Percentiles rank a stretch among this genome's conserved stretches.
Conservation (phyloP, 805 yeast genomes). For the Kazachstania psychrophila region DNA sequence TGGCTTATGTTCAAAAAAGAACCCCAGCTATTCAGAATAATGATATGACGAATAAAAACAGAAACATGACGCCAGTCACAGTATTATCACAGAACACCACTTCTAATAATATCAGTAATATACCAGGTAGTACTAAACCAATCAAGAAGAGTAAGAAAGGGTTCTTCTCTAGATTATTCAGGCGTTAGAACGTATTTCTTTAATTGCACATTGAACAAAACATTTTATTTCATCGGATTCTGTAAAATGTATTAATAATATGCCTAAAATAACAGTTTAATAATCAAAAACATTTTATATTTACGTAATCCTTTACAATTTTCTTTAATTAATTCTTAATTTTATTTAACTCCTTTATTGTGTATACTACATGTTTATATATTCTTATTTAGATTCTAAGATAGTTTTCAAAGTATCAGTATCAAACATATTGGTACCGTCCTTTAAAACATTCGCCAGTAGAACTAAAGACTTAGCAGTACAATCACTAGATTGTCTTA, state of each 20-base stretch:
- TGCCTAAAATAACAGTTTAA: too few relatives aligned
- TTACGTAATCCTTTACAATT: too few relatives aligned
- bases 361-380: too few relatives aligned
- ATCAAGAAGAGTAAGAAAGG: conserved; percentile 5
- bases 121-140: neutral
- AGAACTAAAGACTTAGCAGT: conserved; percentile 45
- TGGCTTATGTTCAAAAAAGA: neutral
- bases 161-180: conserved; percentile 8
- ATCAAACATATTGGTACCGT: conserved; percentile 52
- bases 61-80: neutral
- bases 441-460: conserved; percentile 49
- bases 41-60: neutral
- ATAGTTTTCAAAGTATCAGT: conserved; percentile 37
- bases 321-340: too few relatives aligned
- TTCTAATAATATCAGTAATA: neutral
- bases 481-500: conserved; percentile 59
- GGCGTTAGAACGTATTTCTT: too few relatives aligned
- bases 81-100: neutral
- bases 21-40: neutral
- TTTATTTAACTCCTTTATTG: too few relatives aligned
- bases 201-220: too few relatives aligned
- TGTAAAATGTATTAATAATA: too few relatives aligned
- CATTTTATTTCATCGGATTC: too few relatives aligned
- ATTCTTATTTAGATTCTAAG: conserved; percentile 17
- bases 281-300: too few relatives aligned